These are phyloP conservation scores for Carex myosuroides DNA, from an alignment of 176 grass and related monocot genomes.

Conservation along the genomic window DNA sequence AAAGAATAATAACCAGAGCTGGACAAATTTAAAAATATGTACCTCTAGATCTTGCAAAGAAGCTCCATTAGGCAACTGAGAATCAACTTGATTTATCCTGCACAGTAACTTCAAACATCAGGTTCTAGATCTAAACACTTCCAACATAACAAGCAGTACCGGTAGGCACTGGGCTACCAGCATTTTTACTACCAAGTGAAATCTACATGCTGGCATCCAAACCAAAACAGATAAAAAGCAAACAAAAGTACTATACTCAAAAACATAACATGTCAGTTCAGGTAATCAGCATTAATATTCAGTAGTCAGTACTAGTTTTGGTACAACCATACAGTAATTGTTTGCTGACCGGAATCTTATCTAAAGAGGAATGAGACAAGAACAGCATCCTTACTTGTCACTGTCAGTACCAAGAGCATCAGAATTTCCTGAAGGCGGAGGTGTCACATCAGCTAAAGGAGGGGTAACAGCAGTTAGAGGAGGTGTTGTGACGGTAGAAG, in stretches of 20 bases:
- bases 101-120: slow-evolving; percentile 15
- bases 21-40: slow-evolving; percentile 9
- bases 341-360: background rate
- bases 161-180: background rate
- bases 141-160: background rate
- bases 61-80: slow-evolving; percentile 38
- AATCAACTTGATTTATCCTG: slow-evolving; percentile 47
- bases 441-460: slow-evolving; percentile 26
- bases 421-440: slow-evolving; percentile 26
- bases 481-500: slow-evolving; percentile 23
- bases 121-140: background rate
- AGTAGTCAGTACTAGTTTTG: background rate
- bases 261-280: background rate
- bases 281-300: background rate
- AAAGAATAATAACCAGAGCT: background rate
- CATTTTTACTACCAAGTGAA: background rate
- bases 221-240: slow-evolving; percentile 1
- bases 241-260: background rate
- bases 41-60: slow-evolving; percentile 83
- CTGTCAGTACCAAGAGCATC: background rate
- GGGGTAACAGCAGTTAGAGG: slow-evolving; percentile 31
- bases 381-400: slow-evolving; percentile 16
- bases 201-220: background rate
- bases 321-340: background rate
- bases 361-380: background rate